Base-by-base conservation (phyloP, 2,329 filamentous ascomycete species). In the Pleomassaria siparia region DNA sequence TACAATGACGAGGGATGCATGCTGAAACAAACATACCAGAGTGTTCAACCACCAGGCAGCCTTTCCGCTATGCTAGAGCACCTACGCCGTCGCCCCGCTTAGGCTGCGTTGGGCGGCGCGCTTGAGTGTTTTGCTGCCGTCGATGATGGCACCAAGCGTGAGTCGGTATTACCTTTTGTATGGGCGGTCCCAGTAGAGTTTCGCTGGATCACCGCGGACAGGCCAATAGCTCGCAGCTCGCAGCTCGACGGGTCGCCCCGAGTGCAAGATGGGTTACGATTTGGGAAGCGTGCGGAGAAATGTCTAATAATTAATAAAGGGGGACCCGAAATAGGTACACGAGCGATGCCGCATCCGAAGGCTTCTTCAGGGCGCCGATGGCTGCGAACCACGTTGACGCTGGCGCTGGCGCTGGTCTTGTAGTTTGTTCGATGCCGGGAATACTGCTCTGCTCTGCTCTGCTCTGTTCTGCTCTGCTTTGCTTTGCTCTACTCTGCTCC, bases 11-110 rank as follows among this genome's bases (percentile, higher is more conserved):
- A 49, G 44, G 50, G 43, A 46, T 44, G 40, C 37, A 13, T 46
- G 44, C 40, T 48, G 36, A 50, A 36, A 49, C 39, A 49, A 28
- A 55, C 54, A 47, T 57, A 57, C 53, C 49, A 45, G 30, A 24
- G 47, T 7, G 10, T n/a, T 41, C 30, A 37, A 29, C 46, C 21
- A n/a, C 22, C 26, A 30, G 32, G 39, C 24, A 39, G 40, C 6
- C 26, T 20, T 26, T 35, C 11, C 35, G 40, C 46, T 44, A 25
- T 20, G 18, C 22, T 20, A 18, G n/a, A 22, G 16, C 29, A 24
- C 39, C 32, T 12, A 35, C 21, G 42, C 28, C 42, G 29, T 36
- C 46, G 21, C 40, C 25, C 20, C 10, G 16, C 13, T 36, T 30
- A 28, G 29, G 29, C 33, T 16, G 29, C 15, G 21, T 25, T 22